Base-by-base conservation (phyloP, 2,329 filamentous ascomycete species). In the Xylariaceae sp. region DNA sequence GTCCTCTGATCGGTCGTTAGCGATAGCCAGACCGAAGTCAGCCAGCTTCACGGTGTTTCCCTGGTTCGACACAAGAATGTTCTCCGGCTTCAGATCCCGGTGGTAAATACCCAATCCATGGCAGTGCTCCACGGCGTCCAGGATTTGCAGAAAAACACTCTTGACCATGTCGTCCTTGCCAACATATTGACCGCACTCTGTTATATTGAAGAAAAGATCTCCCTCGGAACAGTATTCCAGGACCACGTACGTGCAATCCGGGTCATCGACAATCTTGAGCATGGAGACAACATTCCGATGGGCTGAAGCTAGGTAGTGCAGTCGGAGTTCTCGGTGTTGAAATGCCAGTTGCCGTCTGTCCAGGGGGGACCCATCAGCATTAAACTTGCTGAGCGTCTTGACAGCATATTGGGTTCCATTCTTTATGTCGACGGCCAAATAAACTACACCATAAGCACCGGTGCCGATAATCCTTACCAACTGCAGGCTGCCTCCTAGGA, bases 221-320 rank as follows among this genome's bases (percentile, higher is more conserved):
- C 94, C 94, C 75, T 97, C 94, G 5, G 92, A 91, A 78, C 93
- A 97, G 75, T 92, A 97, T 75, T 99, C 94, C 73, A 99, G 83
- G 66, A 99, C 89, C 69, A 97, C 93, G 76, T 91, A 97, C 65
- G 92, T 95, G 82, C 92, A 97, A 74, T 97, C 92, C 62, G 84
- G 81, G 70, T 89, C 88, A 75, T 96, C 91, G 79, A 97, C 85
- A 71, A 97, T 96, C 80, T 94, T 92, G 67, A 91, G 82, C 80
- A 99, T 85, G 67, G 92, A 94, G 62, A 97, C 92, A 64, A 99
- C 90, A 74, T 97, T 97, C 71, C 87, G 86, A 73, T 99, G 94
- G 62, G 87, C 86, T 66, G 91, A 95, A 60, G 92, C 94, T 74
- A 86, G 78, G 76, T 96, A 90, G 77, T 99, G 94, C 59, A 97